Evolutionary conservation across 1,284 basidiomycete species (phyloP).

Genomic region (Cutaneotrichosporon cutaneum): DNA sequence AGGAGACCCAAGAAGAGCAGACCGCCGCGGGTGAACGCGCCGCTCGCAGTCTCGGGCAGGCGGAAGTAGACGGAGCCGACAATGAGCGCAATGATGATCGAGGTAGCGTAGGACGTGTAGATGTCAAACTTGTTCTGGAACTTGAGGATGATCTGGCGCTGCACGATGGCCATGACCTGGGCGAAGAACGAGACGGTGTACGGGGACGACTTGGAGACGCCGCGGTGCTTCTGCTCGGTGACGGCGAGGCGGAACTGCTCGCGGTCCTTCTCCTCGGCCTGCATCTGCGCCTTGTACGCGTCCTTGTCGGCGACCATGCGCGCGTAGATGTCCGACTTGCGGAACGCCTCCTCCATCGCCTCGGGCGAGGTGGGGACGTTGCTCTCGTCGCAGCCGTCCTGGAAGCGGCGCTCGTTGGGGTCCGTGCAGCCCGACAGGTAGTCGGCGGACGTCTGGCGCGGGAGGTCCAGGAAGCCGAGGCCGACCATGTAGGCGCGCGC

Average conservation of each 20-base stretch:
- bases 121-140: constrained; percentile 82
- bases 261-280: constrained; percentile 63
- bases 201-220: constrained; percentile 77
- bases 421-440: constrained; percentile 72
- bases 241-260: constrained; percentile 75
- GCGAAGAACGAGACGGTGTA: constrained; percentile 78
- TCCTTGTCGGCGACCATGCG: constrained; percentile 59
- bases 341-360: constrained; percentile 68
- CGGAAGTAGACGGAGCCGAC: constrained; percentile 74
- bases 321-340: constrained; percentile 58
- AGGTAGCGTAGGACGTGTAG: constrained; percentile 65
- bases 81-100: constrained; percentile 62
- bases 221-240: constrained; percentile 71
- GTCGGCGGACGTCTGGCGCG: constrained; percentile 61
- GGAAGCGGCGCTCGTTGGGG: constrained; percentile 79
- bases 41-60: constrained; percentile 68
- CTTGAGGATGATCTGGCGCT: constrained; percentile 69
- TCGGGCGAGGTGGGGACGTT: constrained; percentile 73
- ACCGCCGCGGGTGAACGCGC: constrained; percentile 83
- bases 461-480: constrained; percentile 56
- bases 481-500: constrained; percentile 58
- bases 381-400: constrained; percentile 62
- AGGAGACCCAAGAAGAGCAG: constrained; percentile 74
- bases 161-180: constrained; percentile 70
- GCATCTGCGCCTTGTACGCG: constrained; percentile 67